Evolutionary conservation across 306 rosid species (phyloP).

Genomic region (Erythrophleum fordii): DNA sequence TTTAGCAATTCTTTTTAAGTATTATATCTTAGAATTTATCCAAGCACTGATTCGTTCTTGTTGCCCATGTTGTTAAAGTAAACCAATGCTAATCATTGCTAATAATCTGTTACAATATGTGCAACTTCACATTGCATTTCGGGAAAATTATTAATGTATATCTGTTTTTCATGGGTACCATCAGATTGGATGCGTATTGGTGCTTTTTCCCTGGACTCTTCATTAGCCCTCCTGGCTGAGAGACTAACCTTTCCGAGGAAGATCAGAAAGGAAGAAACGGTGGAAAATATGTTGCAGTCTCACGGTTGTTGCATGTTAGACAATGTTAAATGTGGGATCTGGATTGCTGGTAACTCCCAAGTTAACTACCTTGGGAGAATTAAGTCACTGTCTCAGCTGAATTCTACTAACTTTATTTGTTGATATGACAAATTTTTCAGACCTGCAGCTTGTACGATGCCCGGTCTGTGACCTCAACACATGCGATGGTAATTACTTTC

Average conservation of each 20-base stretch:
- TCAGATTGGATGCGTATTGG: conserved; percentile 98
- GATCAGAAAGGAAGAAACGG: conserved; percentile 47
- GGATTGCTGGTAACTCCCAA: conserved; percentile 83
- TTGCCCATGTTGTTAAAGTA: conserved; percentile 18
- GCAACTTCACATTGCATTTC: conserved; percentile 14
- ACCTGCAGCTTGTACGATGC: conserved; percentile 97
- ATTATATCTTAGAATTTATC: conserved; percentile 21
- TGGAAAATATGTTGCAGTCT: conserved; percentile 58
- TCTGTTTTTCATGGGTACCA: conserved; percentile 18
- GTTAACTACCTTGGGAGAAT: conserved; percentile 3
- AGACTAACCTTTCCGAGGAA: conserved; percentile 52
- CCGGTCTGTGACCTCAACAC: conserved; percentile 94
- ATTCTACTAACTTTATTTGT: conserved; percentile 26
- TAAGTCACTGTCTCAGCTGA: conserved; percentile 22
- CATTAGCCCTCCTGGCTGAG: conserved; percentile 74
- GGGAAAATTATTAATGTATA: conserved; percentile 22
- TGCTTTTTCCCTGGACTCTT: conserved; percentile 78
- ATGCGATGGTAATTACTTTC: conserved; percentile 70
- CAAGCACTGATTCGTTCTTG: conserved; percentile 21
- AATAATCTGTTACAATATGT: neutral
- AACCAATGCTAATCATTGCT: neutral
- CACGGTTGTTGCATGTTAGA: conserved; percentile 74
- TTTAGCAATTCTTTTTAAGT: neutral
- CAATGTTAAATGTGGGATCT: conserved; percentile 79
- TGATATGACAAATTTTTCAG: conserved; percentile 56